These are phyloP conservation scores for Hypoxylon lenormandii DNA, from an alignment of 495 filamentous ascomycete species.

Conservation along the genomic window DNA sequence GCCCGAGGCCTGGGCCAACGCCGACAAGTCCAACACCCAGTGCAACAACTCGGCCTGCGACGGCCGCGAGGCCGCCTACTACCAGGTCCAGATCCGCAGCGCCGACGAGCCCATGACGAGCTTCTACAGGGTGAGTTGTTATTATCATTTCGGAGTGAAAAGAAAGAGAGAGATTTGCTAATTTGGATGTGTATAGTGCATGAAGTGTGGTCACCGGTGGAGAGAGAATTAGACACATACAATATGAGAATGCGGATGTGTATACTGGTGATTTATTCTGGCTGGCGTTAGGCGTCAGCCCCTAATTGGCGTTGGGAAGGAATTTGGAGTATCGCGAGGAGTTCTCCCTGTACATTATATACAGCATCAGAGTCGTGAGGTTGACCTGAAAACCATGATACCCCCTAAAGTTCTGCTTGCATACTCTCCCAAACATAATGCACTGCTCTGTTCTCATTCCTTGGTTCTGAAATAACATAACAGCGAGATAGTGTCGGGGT, in stretches of 20 bases:
- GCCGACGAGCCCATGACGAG: slow-evolving; percentile 98
- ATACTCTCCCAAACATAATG: too few relatives aligned
- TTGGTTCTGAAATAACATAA: too few relatives aligned
- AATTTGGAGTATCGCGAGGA: slow-evolving; percentile 28
- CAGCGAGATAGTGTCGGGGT: too few relatives aligned
- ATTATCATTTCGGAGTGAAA: background rate
- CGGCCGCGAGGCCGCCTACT: slow-evolving; percentile 85
- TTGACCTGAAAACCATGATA: slow-evolving; percentile 40
- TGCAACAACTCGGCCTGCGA: slow-evolving; percentile 81
- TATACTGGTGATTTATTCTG: slow-evolving; percentile 26
- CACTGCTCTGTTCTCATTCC: too few relatives aligned
- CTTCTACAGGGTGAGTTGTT: slow-evolving; percentile 81
- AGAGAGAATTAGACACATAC: slow-evolving; percentile 62
- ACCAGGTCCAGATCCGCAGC: slow-evolving; percentile 95
- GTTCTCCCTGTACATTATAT: slow-evolving; percentile 19
- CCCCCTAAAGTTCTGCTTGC: slow-evolving; percentile 9
- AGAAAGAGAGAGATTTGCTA: slow-evolving; percentile 26
- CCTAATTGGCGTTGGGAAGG: slow-evolving; percentile 17
- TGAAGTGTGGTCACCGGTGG: slow-evolving; percentile 69
- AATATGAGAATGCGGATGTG: background rate
- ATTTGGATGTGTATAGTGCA: slow-evolving; percentile 60
- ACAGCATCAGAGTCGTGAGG: slow-evolving; percentile 13
- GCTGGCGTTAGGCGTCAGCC: slow-evolving; percentile 14
- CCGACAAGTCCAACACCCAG: slow-evolving; percentile 79
- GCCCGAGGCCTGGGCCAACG: slow-evolving; percentile 89